Percentiles rank a stretch among this genome's conserved stretches.
Evolutionary conservation across 2,329 filamentous ascomycete genomes (phyloP).

Genomic region (Diplodia corticola): DNA sequence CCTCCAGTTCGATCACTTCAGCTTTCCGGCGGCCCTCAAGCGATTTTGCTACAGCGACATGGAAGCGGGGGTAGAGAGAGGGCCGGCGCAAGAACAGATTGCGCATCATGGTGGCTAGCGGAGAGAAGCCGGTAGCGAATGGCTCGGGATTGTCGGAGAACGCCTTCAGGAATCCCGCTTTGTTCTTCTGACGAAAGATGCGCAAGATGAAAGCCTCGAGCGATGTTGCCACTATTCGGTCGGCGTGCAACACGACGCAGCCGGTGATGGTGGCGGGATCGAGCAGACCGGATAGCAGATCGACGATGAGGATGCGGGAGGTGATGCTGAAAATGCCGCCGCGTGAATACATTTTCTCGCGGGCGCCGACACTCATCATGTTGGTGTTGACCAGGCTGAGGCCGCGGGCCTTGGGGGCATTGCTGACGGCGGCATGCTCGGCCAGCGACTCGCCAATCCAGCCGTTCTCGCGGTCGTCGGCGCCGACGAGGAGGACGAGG

Average conservation of each 20-base stretch:
- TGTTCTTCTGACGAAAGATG: conserved; percentile 93
- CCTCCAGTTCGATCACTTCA: conserved; percentile 94
- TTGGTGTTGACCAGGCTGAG: conserved; percentile 94
- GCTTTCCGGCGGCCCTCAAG: conserved; percentile 90
- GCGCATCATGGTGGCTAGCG: conserved; percentile 84
- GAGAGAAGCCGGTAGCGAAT: conserved; percentile 84
- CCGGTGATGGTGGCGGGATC: conserved; percentile 85
- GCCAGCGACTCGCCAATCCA: conserved; percentile 97
- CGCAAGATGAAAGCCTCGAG: conserved; percentile 93
- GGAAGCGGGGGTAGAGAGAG: conserved; percentile 90
- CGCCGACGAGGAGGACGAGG: conserved; percentile 82
- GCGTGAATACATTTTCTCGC: conserved; percentile 87
- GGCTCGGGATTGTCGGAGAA: conserved; percentile 93
- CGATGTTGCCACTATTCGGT: conserved; percentile 80
- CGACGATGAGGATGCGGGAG: conserved; percentile 90
- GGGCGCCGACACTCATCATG: conserved; percentile 77
- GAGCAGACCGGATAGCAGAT: conserved; percentile 81
- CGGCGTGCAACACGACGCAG: conserved; percentile 82
- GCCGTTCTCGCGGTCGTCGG: conserved; percentile 88
- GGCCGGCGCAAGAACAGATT: conserved; percentile 88
- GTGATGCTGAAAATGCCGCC: conserved; percentile 96
- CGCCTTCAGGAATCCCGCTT: conserved; percentile 88
- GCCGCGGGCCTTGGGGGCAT: conserved; percentile 76
- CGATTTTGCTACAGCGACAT: conserved; percentile 83
- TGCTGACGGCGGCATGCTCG: conserved; percentile 90